A percentile compares a stretch with the other conserved stretches of the same genome.
Conservation (phyloP, 441 rosid genomes). For the Syzygium syzygioides region DNA sequence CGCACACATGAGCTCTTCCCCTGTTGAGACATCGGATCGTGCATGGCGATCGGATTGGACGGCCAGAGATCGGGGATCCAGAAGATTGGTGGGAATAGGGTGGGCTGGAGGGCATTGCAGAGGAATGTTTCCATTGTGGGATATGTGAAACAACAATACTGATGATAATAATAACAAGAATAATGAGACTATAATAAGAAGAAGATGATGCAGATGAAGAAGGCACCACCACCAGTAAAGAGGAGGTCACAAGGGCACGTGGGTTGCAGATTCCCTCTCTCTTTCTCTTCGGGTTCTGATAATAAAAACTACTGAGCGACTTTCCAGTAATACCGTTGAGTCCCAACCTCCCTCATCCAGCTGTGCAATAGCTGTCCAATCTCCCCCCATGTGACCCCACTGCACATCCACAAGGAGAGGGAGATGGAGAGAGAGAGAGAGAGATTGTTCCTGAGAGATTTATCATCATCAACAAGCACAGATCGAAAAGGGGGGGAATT, state of each 20-base stretch:
- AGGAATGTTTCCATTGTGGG: constrained; percentile 25
- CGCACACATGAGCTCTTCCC: not conserved
- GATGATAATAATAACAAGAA: not conserved
- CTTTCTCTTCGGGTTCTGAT: not conserved
- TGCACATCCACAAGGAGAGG: constrained; percentile 22
- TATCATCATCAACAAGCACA: not conserved
- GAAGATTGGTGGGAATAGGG: not conserved
- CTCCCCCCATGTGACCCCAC: constrained; percentile 45
- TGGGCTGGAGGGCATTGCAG: constrained; percentile 1
- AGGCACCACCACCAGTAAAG: constrained; percentile 13
- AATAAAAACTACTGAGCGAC: constrained; percentile 40
- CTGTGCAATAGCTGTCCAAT: constrained; percentile 75
- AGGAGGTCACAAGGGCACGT: constrained; percentile 67
- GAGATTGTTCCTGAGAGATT: not conserved
- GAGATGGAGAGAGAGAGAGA: not conserved
- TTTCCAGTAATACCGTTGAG: constrained; percentile 72
- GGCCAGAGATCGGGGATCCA: constrained; percentile 11
- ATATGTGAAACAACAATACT: not conserved
- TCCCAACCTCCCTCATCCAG: constrained; percentile 41
- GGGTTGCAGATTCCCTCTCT: constrained; percentile 52
- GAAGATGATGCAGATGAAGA: not conserved
- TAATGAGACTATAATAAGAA: constrained; percentile 18
- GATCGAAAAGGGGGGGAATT: not conserved
- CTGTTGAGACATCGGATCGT: not conserved
- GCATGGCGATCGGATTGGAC: constrained; percentile 10